A percentile compares a stretch with the other conserved stretches of the same genome.
Evolutionary conservation across 2,329 filamentous ascomycete species (phyloP).

Genomic region (Sclerotinia nivalis): DNA sequence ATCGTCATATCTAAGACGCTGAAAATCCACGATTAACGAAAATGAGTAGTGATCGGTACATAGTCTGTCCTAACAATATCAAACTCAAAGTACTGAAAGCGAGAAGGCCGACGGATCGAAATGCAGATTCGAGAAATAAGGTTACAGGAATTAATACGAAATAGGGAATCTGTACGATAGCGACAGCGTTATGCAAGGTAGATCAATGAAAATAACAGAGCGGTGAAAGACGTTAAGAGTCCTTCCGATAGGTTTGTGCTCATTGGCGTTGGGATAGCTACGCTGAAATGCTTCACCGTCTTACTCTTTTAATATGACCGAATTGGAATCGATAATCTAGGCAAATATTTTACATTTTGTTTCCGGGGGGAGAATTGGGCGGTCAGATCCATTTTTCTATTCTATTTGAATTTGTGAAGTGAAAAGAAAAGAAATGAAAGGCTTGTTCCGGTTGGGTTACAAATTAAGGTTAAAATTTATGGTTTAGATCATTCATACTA

Average conservation of each 20-base stretch:
- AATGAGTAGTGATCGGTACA: neutral
- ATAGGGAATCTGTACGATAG: neutral
- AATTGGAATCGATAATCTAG: conserved; percentile 1
- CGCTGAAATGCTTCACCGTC: conserved; percentile 15
- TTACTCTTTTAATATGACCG: neutral
- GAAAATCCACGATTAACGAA: neutral
- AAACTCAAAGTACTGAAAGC: neutral
- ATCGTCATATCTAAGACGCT: conserved; percentile 1
- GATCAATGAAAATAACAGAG: conserved; percentile 6
- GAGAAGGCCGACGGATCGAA: neutral
- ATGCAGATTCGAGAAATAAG: conserved; percentile 1
- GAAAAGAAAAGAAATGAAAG: neutral
- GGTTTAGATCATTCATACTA: too few relatives aligned
- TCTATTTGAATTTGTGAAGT: neutral
- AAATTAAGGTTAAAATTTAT: neutral
- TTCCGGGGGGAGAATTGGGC: neutral
- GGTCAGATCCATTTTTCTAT: neutral
- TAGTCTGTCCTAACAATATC: neutral
- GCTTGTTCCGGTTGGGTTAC: neutral
- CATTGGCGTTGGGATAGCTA: conserved; percentile 4
- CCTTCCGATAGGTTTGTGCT: conserved; percentile 16
- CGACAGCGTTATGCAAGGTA: conserved; percentile 14
- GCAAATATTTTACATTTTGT: neutral
- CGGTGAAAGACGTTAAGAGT: conserved; percentile 17
- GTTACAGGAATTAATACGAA: neutral